These are phyloP conservation scores for Fraxinus nigra DNA, from an alignment of 305 asterid genomes.

Conservation along the genomic window DNA sequence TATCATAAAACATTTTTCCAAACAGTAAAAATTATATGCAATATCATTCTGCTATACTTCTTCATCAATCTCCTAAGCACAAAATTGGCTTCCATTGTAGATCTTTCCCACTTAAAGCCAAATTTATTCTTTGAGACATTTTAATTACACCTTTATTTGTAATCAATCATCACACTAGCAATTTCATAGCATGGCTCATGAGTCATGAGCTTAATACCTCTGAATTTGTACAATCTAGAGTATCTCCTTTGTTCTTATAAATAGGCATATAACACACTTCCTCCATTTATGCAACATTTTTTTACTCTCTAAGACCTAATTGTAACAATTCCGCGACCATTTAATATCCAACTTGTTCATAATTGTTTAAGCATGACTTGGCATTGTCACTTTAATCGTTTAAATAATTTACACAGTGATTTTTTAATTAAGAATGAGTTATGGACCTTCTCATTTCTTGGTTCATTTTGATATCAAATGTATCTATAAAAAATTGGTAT, in stretches of 20 bases:
- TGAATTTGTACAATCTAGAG: neutral
- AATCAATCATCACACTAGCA: neutral
- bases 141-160: neutral
- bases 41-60: neutral
- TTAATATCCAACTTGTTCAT: neutral
- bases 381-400: neutral
- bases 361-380: neutral
- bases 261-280: neutral
- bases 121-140: neutral
- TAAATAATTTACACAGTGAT: neutral
- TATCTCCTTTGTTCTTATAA: neutral
- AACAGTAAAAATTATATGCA: neutral
- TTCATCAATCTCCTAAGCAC: neutral
- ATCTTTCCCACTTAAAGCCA: neutral
- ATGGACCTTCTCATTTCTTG: slow-evolving; percentile 4
- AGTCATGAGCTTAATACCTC: neutral
- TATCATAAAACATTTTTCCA: neutral
- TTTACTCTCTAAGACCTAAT: neutral
- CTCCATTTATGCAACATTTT: neutral
- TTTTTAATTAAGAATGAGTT: neutral
- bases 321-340: neutral
- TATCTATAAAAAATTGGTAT: slow-evolving; percentile 5
- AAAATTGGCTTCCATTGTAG: neutral
- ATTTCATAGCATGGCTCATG: neutral
- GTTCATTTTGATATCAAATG: slow-evolving; percentile 1